phyloP scores from a whole-genome alignment of 768 basidiomycete genomes.

The Boletus speciosus region DNA sequence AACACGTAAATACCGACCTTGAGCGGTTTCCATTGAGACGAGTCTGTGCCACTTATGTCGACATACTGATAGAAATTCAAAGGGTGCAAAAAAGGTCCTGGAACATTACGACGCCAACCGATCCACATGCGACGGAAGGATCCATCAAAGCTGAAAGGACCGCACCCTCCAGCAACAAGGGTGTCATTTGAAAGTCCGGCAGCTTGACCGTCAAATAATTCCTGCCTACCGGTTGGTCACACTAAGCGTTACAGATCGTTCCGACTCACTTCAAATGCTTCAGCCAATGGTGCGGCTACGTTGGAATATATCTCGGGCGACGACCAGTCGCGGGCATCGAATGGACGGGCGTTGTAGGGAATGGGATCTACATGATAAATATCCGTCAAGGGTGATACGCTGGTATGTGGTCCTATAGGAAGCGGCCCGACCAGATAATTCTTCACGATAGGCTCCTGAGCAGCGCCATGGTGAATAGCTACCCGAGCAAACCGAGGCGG shows the following conservation, averaged over 20 bases:
- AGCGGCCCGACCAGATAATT: slow-evolving; percentile 61
- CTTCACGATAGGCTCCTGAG: slow-evolving; percentile 39
- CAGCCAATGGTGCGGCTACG: slow-evolving; percentile 36
- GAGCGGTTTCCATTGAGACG: slow-evolving; percentile 47
- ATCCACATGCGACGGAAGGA: slow-evolving; percentile 55
- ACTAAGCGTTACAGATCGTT: not conserved
- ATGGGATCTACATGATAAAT: slow-evolving; percentile 52
- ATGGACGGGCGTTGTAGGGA: slow-evolving; percentile 52
- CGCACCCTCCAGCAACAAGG: slow-evolving; percentile 42
- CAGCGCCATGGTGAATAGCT: slow-evolving; percentile 49
- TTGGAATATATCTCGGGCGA: slow-evolving; percentile 27
- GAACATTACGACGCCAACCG: slow-evolving; percentile 44
- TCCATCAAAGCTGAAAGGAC: slow-evolving; percentile 60
- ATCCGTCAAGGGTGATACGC: slow-evolving; percentile 41
- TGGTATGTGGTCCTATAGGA: slow-evolving; percentile 40
- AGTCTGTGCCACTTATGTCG: slow-evolving; percentile 53
- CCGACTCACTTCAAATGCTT: slow-evolving; percentile 39
- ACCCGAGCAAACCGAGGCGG: slow-evolving; percentile 46
- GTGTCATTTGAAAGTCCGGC: slow-evolving; percentile 47
- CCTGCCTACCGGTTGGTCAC: slow-evolving; percentile 28
- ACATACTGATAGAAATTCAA: slow-evolving; percentile 56
- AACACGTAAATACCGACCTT: slow-evolving; percentile 34
- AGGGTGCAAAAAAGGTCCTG: slow-evolving; percentile 53
- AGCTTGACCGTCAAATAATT: slow-evolving; percentile 46
- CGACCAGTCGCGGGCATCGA: slow-evolving; percentile 26